Percentiles rank a stretch among this genome's conserved stretches.
Conservation (phyloP, 2,329 filamentous ascomycete genomes). For the Blastomyces parvus region DNA sequence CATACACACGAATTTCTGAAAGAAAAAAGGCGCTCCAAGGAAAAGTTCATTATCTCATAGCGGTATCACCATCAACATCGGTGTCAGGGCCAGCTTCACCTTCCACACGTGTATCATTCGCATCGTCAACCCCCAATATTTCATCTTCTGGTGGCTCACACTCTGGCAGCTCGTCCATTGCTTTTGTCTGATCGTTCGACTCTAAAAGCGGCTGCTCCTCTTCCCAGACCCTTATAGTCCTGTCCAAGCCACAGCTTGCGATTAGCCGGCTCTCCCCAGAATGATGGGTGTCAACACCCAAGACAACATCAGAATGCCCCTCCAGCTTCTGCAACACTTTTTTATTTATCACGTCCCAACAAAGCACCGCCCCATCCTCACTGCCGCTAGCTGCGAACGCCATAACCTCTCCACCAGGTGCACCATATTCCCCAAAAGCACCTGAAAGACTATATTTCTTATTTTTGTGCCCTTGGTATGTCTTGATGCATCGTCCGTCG, state of each 20-base stretch:
- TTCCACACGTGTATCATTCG: neutral
- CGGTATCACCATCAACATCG: conserved; percentile 11
- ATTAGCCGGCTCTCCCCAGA: conserved; percentile 41
- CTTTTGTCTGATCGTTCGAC: conserved; percentile 1
- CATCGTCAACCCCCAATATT: neutral
- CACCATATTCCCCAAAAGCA: conserved; percentile 62
- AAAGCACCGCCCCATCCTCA: conserved; percentile 68
- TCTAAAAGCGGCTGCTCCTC: conserved; percentile 25
- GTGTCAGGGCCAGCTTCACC: neutral
- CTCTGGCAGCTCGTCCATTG: neutral
- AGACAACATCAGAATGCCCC: conserved; percentile 49
- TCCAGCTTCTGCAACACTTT: conserved; percentile 61
- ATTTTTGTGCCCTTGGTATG: conserved; percentile 88
- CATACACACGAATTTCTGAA: neutral
- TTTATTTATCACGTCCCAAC: conserved; percentile 89
- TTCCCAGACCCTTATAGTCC: conserved; percentile 53
- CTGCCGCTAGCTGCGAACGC: conserved; percentile 73
- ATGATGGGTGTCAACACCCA: conserved; percentile 51
- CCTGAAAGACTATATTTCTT: conserved; percentile 74
- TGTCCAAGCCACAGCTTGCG: conserved; percentile 54
- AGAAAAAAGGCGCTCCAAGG: neutral
- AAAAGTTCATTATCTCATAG: conserved; percentile 10
- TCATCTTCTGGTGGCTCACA: neutral
- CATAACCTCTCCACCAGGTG: conserved; percentile 22
- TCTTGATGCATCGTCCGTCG: conserved; percentile 84